These are phyloP conservation scores for Fusarium robinianum DNA, from an alignment of 2,329 filamentous ascomycete species.

Conservation along the genomic window DNA sequence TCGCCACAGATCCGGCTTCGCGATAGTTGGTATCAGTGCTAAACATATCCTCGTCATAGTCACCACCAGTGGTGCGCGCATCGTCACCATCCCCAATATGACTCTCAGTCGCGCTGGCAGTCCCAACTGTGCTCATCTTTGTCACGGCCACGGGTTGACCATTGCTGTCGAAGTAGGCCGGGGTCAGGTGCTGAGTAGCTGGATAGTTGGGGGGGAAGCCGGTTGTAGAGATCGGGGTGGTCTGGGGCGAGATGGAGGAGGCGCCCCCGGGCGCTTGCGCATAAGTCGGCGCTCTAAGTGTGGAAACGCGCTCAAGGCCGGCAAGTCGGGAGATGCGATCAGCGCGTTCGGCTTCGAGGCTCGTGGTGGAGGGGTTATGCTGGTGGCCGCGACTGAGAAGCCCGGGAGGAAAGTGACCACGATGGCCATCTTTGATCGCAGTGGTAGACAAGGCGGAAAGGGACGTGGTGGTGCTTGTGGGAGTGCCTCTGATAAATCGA, in stretches of 20 bases:
- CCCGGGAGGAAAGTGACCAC: constrained; percentile 70
- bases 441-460: constrained; percentile 91
- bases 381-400: constrained; percentile 61
- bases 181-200: constrained; percentile 50
- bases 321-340: constrained; percentile 94
- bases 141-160: constrained; percentile 69
- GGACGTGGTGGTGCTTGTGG: constrained; percentile 89
- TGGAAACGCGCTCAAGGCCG: constrained; percentile 85
- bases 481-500: constrained; percentile 70
- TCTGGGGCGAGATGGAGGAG: constrained; percentile 53
- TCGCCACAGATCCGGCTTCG: constrained; percentile 63
- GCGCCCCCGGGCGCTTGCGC: constrained; percentile 37
- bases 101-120: constrained; percentile 84
- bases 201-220: constrained; percentile 49
- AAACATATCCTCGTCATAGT: constrained; percentile 68
- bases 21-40: constrained; percentile 68
- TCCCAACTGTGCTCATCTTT: constrained; percentile 89
- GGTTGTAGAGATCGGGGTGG: constrained; percentile 54
- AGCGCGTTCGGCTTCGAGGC: constrained; percentile 87
- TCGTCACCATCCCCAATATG: constrained; percentile 62
- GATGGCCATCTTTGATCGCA: constrained; percentile 94
- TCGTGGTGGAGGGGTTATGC: constrained; percentile 66
- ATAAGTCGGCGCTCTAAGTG: constrained; percentile 62
- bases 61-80: constrained; percentile 57
- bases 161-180: constrained; percentile 81